A percentile compares a stretch with the other conserved stretches of the same genome.
These are phyloP conservation scores for Aspergillus pseudonomiae DNA, from an alignment of 2,329 filamentous ascomycete genomes.

Conservation along the genomic window DNA sequence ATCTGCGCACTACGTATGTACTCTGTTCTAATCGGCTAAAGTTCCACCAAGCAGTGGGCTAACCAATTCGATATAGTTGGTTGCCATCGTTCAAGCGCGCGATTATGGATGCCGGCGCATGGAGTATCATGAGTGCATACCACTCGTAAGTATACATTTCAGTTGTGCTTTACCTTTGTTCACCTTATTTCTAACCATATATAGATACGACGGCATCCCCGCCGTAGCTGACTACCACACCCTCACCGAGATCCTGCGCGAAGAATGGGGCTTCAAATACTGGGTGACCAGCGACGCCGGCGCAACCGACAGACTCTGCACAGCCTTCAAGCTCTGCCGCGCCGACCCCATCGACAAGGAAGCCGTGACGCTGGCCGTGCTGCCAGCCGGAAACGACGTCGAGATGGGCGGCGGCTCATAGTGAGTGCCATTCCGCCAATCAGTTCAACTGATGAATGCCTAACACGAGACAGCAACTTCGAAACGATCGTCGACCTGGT, in stretches of 20 bases:
- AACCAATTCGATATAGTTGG: slow-evolving; percentile 26
- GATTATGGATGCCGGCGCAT: slow-evolving; percentile 70
- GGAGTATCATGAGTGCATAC: slow-evolving; percentile 73
- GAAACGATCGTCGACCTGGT: slow-evolving; percentile 68
- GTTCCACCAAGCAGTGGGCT: background rate
- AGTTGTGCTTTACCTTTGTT: no score
- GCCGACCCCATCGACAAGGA: slow-evolving; percentile 64
- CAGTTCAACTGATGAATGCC: background rate
- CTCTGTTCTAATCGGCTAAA: fast-evolving
- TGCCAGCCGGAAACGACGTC: slow-evolving; percentile 70
- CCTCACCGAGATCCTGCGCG: slow-evolving; percentile 69
- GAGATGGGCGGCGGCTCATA: slow-evolving; percentile 78
- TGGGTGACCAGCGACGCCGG: slow-evolving; percentile 69
- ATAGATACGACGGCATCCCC: slow-evolving; percentile 70
- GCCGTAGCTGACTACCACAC: slow-evolving; percentile 67
- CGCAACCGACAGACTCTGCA: slow-evolving; percentile 69
- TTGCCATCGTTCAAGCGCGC: slow-evolving; percentile 67
- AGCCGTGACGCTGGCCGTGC: slow-evolving; percentile 63
- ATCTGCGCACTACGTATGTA: slow-evolving; percentile 60
- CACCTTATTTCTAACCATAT: background rate
- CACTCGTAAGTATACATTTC: slow-evolving; percentile 51
- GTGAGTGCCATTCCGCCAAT: slow-evolving; percentile 24
- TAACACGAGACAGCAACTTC: slow-evolving; percentile 54
- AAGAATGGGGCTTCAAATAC: slow-evolving; percentile 74
- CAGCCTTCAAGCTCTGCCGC: slow-evolving; percentile 65